phyloP scores from a whole-genome alignment of 305 asterid species.

The Ilex paraguariensis region DNA sequence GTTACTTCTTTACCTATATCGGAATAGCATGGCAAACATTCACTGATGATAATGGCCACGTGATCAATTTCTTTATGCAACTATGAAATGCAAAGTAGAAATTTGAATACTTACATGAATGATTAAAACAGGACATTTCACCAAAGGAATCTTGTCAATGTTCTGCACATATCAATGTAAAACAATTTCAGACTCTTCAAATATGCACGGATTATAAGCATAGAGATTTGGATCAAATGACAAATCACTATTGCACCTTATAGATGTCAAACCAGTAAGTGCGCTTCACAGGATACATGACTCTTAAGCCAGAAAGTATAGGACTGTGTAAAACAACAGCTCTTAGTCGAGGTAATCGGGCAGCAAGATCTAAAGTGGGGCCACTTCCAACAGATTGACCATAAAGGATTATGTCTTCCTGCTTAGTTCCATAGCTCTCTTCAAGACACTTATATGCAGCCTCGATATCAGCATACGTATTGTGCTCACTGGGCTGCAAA shows the following conservation, averaged over 20 bases:
- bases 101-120: conserved; percentile 60
- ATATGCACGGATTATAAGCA: background rate
- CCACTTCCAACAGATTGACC: conserved; percentile 99
- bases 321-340: conserved; percentile 96
- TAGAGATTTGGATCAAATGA: background rate
- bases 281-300: conserved; percentile 96
- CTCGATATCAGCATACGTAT: conserved; percentile 91
- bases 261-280: conserved; percentile 98
- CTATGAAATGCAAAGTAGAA: too few relatives aligned
- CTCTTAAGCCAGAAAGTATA: conserved; percentile 84
- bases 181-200: conserved; percentile 13
- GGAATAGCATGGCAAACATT: too few relatives aligned
- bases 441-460: conserved; percentile 93
- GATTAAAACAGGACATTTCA: conserved; percentile 88
- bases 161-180: conserved; percentile 52
- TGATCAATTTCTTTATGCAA: too few relatives aligned
- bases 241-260: conserved; percentile 41
- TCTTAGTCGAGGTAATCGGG: conserved; percentile 76
- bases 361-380: conserved; percentile 87
- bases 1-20: too few relatives aligned
- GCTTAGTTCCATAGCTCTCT: conserved; percentile 88
- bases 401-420: conserved; percentile 84
- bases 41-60: too few relatives aligned
- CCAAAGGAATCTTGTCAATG: conserved; percentile 82
- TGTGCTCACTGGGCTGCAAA: conserved; percentile 95